These are phyloP conservation scores for Leptographium galeiforme DNA, from an alignment of 2,329 filamentous ascomycete species.

Conservation along the genomic window DNA sequence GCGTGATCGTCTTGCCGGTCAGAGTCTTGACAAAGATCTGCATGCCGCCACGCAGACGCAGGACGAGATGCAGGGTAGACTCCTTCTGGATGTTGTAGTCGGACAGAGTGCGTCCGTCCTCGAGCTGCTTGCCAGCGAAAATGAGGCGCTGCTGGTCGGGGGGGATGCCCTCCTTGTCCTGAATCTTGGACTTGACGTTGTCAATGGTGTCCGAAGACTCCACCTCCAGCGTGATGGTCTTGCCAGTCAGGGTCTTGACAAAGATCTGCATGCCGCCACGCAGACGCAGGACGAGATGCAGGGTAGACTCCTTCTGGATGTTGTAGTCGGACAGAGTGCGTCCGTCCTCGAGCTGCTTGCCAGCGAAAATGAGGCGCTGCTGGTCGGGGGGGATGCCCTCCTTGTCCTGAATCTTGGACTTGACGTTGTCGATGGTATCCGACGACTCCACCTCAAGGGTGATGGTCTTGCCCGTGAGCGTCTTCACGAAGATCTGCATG, in stretches of 20 bases:
- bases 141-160: conserved; percentile 94
- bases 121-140: conserved; percentile 91
- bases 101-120: conserved; percentile 79
- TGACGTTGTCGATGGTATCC: conserved; percentile 87
- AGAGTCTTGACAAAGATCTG: conserved; percentile 81
- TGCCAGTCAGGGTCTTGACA: conserved; percentile 79
- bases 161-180: conserved; percentile 95
- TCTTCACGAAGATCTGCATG: conserved; percentile 99
- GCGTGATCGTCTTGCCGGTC: conserved; percentile 86
- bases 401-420: conserved; percentile 85
- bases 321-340: conserved; percentile 81
- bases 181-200: conserved; percentile 94
- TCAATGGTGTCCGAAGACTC: conserved; percentile 86
- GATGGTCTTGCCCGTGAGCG: conserved; percentile 84
- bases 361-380: conserved; percentile 78
- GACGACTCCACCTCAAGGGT: conserved; percentile 73
- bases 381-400: conserved; percentile 82
- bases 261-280: conserved; percentile 57
- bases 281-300: conserved; percentile 64
- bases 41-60: conserved; percentile 82
- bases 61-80: conserved; percentile 70
- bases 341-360: conserved; percentile 34
- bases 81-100: conserved; percentile 98
- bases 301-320: conserved; percentile 52
- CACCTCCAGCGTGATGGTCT: conserved; percentile 87